Base-by-base conservation (phyloP, 2,329 filamentous ascomycete species). In the Neofusicoccum kwambonambiense region DNA sequence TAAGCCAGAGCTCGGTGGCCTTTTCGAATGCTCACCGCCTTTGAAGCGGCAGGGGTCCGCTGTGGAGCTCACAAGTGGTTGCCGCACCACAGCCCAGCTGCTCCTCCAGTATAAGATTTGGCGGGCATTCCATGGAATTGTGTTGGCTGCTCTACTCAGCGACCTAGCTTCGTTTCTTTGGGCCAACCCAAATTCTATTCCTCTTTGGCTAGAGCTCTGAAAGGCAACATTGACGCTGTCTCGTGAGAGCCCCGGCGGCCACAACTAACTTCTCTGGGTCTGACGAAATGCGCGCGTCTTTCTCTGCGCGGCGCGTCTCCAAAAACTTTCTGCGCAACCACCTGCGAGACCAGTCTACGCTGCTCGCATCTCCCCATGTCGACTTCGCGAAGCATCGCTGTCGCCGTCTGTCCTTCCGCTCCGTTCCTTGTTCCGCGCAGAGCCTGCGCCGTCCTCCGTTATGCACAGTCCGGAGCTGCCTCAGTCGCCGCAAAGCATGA, bases 341-440 rank as follows among this genome's bases (percentile, higher is more conserved):
- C 7, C 42, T 8, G n/a, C 41, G 27, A 47, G 13, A 17, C 56
- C 27, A 37, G 7, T 37, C n/a, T 27, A 12, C 54, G 22, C 34
- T 39, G 42, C 42, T 49, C 31, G 41, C 56, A 15, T 15, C 22
- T 12, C 50, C 12, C 37, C 19, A 64, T 58, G 62, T 50, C 45
- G 12, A 35, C 31, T 35, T 27, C 50, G 4, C 51, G 50, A 13
- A 22, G 37, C 45, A 71, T 76, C 19, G 72, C 75, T 17, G 67
- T 72, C 1, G 49, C 75, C 8, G 67, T 76, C 54, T 76, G 74
- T 54, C 76, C 75, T 1, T 74, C 71, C 27, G 70, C 74, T 3
- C 75, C 75, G 1, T 77, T 78, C 56, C 73, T 78, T 39, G 71
- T 70, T 3, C 76, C 75, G 34, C 58, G 58, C 34, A 51, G 47